These are phyloP conservation scores for Leccinum longicurvipes DNA, from an alignment of 768 basidiomycete species.

Conservation along the genomic window DNA sequence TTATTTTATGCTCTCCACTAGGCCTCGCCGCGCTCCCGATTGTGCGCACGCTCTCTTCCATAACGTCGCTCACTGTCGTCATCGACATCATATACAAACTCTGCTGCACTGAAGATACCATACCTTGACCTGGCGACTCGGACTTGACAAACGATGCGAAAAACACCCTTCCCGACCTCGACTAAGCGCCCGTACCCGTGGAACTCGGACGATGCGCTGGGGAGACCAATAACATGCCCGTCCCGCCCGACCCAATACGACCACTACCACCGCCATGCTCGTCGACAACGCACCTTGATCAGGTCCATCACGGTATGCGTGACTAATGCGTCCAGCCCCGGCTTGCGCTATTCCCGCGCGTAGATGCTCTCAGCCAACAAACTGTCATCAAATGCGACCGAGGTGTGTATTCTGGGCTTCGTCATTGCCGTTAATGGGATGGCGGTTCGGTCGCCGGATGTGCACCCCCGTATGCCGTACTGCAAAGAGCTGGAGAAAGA, in stretches of 20 bases:
- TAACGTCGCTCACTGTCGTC: slow-evolving; percentile 41
- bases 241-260: slow-evolving; percentile 31
- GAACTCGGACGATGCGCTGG: slow-evolving; percentile 14
- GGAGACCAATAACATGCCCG: slow-evolving; percentile 26
- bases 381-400: slow-evolving; percentile 62
- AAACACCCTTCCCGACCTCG: slow-evolving; percentile 38
- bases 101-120: slow-evolving; percentile 34
- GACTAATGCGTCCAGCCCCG: slow-evolving; percentile 42
- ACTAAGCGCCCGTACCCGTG: slow-evolving; percentile 1
- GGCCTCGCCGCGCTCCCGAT: too few species aligned
- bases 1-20: slow-evolving; percentile 43
- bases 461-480: slow-evolving; percentile 64
- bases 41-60: slow-evolving; percentile 37
- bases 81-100: slow-evolving; percentile 45
- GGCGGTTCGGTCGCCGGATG: slow-evolving; percentile 17
- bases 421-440: too few species aligned
- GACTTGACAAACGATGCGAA: slow-evolving; percentile 50
- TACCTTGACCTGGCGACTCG: slow-evolving; percentile 28
- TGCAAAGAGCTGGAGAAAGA: slow-evolving; percentile 66
- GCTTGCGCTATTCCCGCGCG: slow-evolving; percentile 75
- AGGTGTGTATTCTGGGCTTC: slow-evolving; percentile 20
- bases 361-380: slow-evolving; percentile 61
- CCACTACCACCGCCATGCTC: too few species aligned
- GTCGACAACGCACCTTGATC: slow-evolving; percentile 5
- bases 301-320: slow-evolving; percentile 14